Base-by-base conservation (phyloP, 352 stramenopile genomes). In the Pythium aquatile region DNA sequence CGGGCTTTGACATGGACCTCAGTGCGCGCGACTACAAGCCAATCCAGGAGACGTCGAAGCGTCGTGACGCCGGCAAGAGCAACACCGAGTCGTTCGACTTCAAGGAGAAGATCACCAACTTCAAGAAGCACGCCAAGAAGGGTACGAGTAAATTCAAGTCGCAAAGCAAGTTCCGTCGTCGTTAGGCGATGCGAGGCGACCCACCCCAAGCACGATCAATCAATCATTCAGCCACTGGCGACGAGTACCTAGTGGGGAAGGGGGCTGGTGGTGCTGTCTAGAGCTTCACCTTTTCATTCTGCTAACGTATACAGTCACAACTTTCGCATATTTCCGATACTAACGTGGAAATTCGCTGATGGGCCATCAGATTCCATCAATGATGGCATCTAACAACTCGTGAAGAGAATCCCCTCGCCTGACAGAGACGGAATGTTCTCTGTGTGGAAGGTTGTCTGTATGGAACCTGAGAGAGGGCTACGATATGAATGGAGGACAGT, bases 31-130 rank as follows among this genome's bases (percentile, higher is more conserved):
- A 76, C 51, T 61, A 69, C 55, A 77, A 76, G 70, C 40, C 57
- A 6, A 69, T 69, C 44, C 78, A 81, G 65, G 55, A 76, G 32
- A 9, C 30, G 74, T 75, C 33, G 66, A 87, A 51, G 76, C 66
- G 26, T 64, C 65, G 52, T n/a, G 61, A 57, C 14, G 30, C 51
- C 40, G 26, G 28, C 57, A 66, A 63, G 30, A 63, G 48, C 49
- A 74, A 74, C 20, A 91, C 44, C 20, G 44, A 84, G 68, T 87
- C 81, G 29, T 95, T 91, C 63, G 85, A 92, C 70, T 94, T 94
- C 72, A 96, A 97, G 72, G 84, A 96, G 78, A 96, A 95, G 63
- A 96, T 97, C 71, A 97, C 89, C 69, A 81, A 88, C 71, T 90
- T 80, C 60, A 94, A 95, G 76, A 95, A 94, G 73, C 81, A 96